These are phyloP conservation scores for Achlya hypogyna DNA, from an alignment of 352 stramenopile genomes.

Conservation along the genomic window DNA sequence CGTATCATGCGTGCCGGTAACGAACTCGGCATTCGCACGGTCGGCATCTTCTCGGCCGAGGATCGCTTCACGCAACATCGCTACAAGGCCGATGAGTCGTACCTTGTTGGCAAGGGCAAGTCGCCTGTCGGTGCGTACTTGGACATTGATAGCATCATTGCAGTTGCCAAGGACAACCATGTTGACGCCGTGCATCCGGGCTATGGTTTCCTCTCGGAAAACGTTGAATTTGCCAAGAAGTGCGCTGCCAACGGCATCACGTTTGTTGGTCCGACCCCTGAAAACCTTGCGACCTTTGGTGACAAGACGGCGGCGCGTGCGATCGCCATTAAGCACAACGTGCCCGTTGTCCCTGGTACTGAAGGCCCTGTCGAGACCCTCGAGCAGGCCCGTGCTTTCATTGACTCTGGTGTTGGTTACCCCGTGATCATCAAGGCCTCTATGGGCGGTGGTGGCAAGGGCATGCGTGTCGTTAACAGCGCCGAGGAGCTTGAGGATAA, in stretches of 20 bases:
- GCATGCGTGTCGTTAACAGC: conserved; percentile 90
- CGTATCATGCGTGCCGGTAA: conserved; percentile 92
- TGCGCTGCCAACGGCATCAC: conserved; percentile 88
- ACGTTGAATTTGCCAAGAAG: conserved; percentile 88
- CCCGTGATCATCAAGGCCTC: conserved; percentile 98
- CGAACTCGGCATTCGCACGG: conserved; percentile 89
- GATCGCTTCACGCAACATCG: conserved; percentile 93
- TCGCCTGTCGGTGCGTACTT: conserved; percentile 93
- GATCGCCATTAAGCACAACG: conserved; percentile 83
- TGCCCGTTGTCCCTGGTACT: conserved; percentile 85
- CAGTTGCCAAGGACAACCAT: conserved; percentile 87
- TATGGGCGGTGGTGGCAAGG: conserved; percentile 93
- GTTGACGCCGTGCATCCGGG: conserved; percentile 95
- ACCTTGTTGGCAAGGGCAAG: conserved; percentile 86
- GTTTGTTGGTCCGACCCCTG: conserved; percentile 92
- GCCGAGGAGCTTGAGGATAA: conserved; percentile 82
- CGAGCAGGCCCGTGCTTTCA: conserved; percentile 84
- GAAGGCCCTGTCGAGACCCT: conserved; percentile 84
- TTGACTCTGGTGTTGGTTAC: conserved; percentile 86
- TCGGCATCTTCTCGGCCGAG: conserved; percentile 88
- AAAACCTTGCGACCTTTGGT: conserved; percentile 84
- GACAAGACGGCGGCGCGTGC: conserved; percentile 86
- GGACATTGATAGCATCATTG: conserved; percentile 90
- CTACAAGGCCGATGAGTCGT: conserved; percentile 96
- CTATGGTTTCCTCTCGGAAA: conserved; percentile 97